A percentile compares a stretch with the other conserved stretches of the same genome.
These are phyloP conservation scores for Penicillium fimorum DNA, from an alignment of 495 filamentous ascomycete species.

Conservation along the genomic window DNA sequence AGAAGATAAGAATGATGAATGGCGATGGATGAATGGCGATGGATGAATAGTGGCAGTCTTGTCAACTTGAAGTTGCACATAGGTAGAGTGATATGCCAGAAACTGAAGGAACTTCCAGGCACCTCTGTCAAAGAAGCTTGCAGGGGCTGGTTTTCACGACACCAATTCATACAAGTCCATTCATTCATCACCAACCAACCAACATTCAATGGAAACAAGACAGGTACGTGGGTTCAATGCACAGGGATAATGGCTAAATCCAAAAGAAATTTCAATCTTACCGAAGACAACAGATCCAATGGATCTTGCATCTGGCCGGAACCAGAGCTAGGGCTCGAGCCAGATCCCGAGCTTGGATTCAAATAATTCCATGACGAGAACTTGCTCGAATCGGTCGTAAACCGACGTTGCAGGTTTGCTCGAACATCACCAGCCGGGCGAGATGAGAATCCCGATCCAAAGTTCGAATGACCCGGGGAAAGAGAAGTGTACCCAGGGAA, in stretches of 20 bases:
- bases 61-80: not conserved
- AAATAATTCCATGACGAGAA: slow-evolving; percentile 72
- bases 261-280: slow-evolving; percentile 32
- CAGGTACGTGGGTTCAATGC: not conserved
- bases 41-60: not conserved
- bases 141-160: not conserved
- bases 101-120: not conserved
- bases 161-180: not conserved
- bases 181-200: not conserved
- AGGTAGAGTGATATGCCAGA: not conserved
- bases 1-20: not conserved
- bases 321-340: slow-evolving; percentile 26
- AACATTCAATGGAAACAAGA: not conserved
- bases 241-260: slow-evolving; percentile 2
- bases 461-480: slow-evolving; percentile 60
- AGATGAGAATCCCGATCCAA: slow-evolving; percentile 51
- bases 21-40: slow-evolving; percentile 1
- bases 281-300: slow-evolving; percentile 56
- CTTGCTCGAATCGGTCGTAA: slow-evolving; percentile 88
- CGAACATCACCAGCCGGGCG: slow-evolving; percentile 60
- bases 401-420: slow-evolving; percentile 78
- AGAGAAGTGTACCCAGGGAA: slow-evolving; percentile 71
- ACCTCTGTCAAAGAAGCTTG: not conserved
- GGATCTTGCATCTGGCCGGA: slow-evolving; percentile 54
- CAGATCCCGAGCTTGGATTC: slow-evolving; percentile 38